These are phyloP conservation scores for Neospermospora avenae DNA, from an alignment of 2,329 filamentous ascomycete genomes.

Conservation along the genomic window DNA sequence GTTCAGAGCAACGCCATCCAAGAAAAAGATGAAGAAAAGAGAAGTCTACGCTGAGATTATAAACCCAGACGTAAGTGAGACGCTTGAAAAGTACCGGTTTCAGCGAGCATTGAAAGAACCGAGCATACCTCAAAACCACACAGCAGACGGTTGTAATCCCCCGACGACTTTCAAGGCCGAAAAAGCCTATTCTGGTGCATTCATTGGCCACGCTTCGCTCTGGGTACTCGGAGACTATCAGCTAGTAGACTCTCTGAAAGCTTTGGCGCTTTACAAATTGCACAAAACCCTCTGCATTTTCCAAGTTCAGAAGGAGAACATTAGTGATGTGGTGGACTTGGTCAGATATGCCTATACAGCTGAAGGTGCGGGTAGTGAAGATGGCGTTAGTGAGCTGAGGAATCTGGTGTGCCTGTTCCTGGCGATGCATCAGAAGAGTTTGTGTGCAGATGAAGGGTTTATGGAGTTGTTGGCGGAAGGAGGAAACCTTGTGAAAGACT, in stretches of 20 bases:
- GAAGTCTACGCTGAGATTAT: too few relatives aligned
- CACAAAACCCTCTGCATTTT: conserved; percentile 24
- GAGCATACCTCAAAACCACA: too few relatives aligned
- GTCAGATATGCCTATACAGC: conserved; percentile 15
- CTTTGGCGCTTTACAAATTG: conserved; percentile 22
- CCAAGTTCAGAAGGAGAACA: conserved; percentile 14
- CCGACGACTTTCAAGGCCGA: conserved; percentile 1
- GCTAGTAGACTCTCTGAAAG: conserved; percentile 21
- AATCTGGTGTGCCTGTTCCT: conserved; percentile 21
- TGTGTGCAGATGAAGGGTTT: conserved; percentile 16
- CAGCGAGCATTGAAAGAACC: too few relatives aligned
- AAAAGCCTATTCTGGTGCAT: conserved; percentile 13
- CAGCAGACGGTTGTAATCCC: too few relatives aligned
- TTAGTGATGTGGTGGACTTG: conserved; percentile 16
- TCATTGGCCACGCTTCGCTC: conserved; percentile 20
- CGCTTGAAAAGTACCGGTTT: too few relatives aligned
- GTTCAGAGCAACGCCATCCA: too few relatives aligned
- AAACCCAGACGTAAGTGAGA: too few relatives aligned
- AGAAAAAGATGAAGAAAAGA: too few relatives aligned
- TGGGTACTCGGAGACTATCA: conserved; percentile 16
- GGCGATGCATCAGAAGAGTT: conserved; percentile 9
- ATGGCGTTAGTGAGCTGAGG: neutral
- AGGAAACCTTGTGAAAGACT: conserved; percentile 24
- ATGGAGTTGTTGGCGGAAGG: conserved; percentile 22
- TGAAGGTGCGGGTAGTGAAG: neutral